A percentile compares a stretch with the other conserved stretches of the same genome.
These are phyloP conservation scores for Skeletonema marinoi DNA, from an alignment of 108 stramenopile species.

Conservation along the genomic window DNA sequence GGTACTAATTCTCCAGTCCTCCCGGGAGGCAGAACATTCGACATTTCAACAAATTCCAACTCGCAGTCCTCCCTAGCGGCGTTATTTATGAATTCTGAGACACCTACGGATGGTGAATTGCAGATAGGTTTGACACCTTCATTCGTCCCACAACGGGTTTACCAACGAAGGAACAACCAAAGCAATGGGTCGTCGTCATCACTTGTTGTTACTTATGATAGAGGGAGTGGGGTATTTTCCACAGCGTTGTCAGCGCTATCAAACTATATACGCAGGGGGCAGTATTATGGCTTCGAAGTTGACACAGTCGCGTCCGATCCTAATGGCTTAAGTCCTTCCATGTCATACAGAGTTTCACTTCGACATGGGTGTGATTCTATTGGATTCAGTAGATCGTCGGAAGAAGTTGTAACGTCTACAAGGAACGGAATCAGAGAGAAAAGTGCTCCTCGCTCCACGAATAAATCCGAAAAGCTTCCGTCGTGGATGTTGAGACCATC, in stretches of 20 bases:
- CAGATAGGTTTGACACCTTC: constrained; percentile 68
- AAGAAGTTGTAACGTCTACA: constrained; percentile 24
- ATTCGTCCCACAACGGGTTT: constrained; percentile 37
- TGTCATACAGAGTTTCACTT: constrained; percentile 38
- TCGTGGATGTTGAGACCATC: constrained; percentile 71
- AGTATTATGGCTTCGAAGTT: constrained; percentile 28
- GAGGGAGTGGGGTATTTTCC: constrained; percentile 41
- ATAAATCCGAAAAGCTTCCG: constrained; percentile 70
- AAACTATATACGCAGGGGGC: constrained; percentile 46
- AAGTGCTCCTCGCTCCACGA: not conserved
- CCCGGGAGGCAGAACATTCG: constrained; percentile 80
- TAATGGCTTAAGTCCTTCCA: constrained; percentile 15
- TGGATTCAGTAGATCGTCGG: constrained; percentile 75
- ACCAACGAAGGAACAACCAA: not conserved
- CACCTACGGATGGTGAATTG: constrained; percentile 75
- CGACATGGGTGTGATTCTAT: constrained; percentile 46
- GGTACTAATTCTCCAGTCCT: constrained; percentile 45
- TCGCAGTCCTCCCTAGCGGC: constrained; percentile 37
- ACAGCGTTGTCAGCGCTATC: constrained; percentile 37
- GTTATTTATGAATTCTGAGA: constrained; percentile 71
- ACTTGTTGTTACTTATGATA: constrained; percentile 24
- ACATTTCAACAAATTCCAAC: constrained; percentile 47
- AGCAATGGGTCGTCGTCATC: constrained; percentile 24
- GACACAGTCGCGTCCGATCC: constrained; percentile 15
- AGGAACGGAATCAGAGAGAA: constrained; percentile 12